phyloP scores from a whole-genome alignment of 2,329 filamentous ascomycete genomes.

The Sclerotinia subarctica region DNA sequence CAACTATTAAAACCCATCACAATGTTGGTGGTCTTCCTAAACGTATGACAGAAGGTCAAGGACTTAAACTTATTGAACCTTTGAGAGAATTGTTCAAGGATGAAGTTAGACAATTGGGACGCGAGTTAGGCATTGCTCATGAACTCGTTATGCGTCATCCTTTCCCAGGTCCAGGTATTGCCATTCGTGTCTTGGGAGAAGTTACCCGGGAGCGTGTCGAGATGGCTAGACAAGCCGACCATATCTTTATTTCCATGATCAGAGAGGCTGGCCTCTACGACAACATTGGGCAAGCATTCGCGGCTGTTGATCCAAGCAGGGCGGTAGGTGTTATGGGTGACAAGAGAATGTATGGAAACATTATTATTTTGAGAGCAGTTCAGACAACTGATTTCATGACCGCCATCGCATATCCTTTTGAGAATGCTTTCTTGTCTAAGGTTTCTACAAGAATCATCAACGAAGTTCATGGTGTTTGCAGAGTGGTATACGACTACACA shows the following conservation, averaged over 20 bases:
- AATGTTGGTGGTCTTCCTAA: conserved; percentile 64
- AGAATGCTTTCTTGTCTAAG: conserved; percentile 60
- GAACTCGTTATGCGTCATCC: conserved; percentile 78
- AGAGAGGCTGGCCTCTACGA: conserved; percentile 68
- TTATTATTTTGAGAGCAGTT: conserved; percentile 60
- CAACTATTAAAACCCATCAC: conserved; percentile 73
- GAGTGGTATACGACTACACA: conserved; percentile 65
- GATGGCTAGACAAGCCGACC: conserved; percentile 73
- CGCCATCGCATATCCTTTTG: conserved; percentile 44
- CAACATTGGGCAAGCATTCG: conserved; percentile 67
- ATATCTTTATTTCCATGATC: conserved; percentile 78
- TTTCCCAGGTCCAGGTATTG: conserved; percentile 70
- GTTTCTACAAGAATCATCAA: conserved; percentile 70
- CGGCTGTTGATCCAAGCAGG: conserved; percentile 62
- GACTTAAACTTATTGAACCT: conserved; percentile 71
- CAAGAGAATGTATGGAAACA: conserved; percentile 62
- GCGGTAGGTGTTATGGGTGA: conserved; percentile 68
- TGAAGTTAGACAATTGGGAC: conserved; percentile 69
- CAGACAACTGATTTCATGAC: conserved; percentile 50
- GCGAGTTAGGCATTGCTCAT: conserved; percentile 65
- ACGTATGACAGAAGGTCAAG: conserved; percentile 50
- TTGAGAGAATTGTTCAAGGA: conserved; percentile 81
- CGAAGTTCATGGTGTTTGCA: conserved; percentile 59
- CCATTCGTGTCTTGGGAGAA: conserved; percentile 73
- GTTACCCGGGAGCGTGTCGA: conserved; percentile 75